Base-by-base conservation (phyloP, 1,139 yeast genomes). In the Meyerozyma guilliermondii region DNA sequence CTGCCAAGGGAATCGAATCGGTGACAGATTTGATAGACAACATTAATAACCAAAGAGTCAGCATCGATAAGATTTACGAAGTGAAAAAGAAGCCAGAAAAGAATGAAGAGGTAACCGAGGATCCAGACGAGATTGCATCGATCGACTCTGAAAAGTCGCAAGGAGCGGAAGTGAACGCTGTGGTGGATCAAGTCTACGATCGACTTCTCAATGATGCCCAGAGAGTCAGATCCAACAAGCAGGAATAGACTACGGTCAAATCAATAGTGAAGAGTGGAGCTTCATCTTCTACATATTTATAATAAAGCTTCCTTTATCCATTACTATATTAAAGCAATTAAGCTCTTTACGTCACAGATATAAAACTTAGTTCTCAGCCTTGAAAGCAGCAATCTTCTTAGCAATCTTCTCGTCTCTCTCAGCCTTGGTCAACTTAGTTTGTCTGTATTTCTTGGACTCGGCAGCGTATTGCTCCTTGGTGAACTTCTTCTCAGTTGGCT, bases 381-480 rank as follows among this genome's bases (percentile, higher is more conserved):
- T 69, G 80, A 83, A 83, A 66, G 81, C 86, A 70, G 92, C 92
- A 71, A 92, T 89, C 87, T 87, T 91, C 71, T 83, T 86, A 67
- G 82, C 88, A 71, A 92, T 79, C 70, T 80, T 85, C 62, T 87
- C 96, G 62, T 79, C 71, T 80, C 96, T 87, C 82, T 92, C 87
- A 65, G 80, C 98, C 69, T 69, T 81, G 78, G 98, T 80, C 75
- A 91, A 83, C 80, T 88, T 91, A 66, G 68, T 74, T 71, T 81
- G 83, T 77, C 79, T 85, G 96, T 74, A 87, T 80, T 91, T 88
- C 83, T 84, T 85, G 59, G 95, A 83, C 74, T 83, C 87, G 72
- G 95, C 96, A 79, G 95, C 95, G 83, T 89, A 91, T 78, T 91
- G 95, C 71, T 85, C 98, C 84, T 88, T 88, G 81, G 96, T 77